Evolutionary conservation across 2,329 filamentous ascomycete genomes (phyloP).

Genomic region (Diaporthe amygdali): DNA sequence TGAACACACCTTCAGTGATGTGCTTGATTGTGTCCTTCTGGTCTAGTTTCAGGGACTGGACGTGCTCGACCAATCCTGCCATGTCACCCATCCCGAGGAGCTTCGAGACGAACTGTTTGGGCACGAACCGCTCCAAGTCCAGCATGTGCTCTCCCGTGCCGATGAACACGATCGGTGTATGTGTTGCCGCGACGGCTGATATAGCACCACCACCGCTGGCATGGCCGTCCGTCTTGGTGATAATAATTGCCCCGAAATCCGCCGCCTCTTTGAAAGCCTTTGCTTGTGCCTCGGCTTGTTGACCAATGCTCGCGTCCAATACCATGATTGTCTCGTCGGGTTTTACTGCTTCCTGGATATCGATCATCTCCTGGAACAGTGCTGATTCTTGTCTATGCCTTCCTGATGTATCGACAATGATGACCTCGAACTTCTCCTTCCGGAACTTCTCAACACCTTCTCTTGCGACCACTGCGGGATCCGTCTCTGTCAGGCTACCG

Average conservation of each 20-base stretch:
- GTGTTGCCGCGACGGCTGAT: slow-evolving; percentile 93
- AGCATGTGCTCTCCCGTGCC: slow-evolving; percentile 98
- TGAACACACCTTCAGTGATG: slow-evolving; percentile 95
- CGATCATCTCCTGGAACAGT: slow-evolving; percentile 95
- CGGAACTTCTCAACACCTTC: slow-evolving; percentile 99
- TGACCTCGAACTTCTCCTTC: slow-evolving; percentile 97
- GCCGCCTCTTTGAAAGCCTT: slow-evolving; percentile 97
- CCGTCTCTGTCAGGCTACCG: slow-evolving; percentile 93
- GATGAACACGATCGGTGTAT: slow-evolving; percentile 97
- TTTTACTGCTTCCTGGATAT: slow-evolving; percentile 88
- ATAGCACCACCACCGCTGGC: slow-evolving; percentile 96
- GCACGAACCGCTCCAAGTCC: slow-evolving; percentile 90
- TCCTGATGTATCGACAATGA: slow-evolving; percentile 97
- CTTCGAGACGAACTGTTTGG: slow-evolving; percentile 92
- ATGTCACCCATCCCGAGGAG: slow-evolving; percentile 97
- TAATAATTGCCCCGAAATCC: slow-evolving; percentile 97
- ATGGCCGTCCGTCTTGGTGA: slow-evolving; percentile 97
- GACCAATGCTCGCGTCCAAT: slow-evolving; percentile 93
- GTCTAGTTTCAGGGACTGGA: slow-evolving; percentile 92
- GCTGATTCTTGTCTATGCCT: slow-evolving; percentile 94
- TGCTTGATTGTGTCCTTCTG: slow-evolving; percentile 99
- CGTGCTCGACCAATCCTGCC: slow-evolving; percentile 92
- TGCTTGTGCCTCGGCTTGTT: slow-evolving; percentile 92
- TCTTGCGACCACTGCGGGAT: slow-evolving; percentile 90
- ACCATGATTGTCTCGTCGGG: slow-evolving; percentile 99